A percentile compares a stretch with the other conserved stretches of the same genome.
Evolutionary conservation across 2,329 filamentous ascomycete species (phyloP).

Genomic region (Rutstroemia sp.): DNA sequence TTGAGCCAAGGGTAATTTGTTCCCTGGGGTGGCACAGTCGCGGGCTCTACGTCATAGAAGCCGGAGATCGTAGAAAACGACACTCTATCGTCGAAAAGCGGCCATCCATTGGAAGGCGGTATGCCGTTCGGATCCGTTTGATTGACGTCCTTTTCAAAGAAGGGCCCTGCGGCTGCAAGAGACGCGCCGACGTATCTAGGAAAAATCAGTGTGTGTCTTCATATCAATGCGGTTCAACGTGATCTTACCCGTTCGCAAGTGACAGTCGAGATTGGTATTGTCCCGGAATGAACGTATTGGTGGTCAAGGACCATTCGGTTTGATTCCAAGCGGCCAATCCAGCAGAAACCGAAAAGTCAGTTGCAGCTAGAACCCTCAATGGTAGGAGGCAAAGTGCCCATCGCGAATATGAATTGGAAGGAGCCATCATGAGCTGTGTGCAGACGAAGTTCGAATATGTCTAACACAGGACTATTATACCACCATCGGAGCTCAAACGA

Average conservation of each 20-base stretch:
- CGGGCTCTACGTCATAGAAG: slow-evolving; percentile 55
- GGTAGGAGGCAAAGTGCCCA: neutral
- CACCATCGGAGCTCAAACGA: too few species aligned
- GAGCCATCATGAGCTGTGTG: neutral
- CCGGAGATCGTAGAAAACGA: slow-evolving; percentile 61
- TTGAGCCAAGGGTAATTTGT: slow-evolving; percentile 62
- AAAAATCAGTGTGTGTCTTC: neutral
- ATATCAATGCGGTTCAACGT: neutral
- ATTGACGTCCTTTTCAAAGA: slow-evolving; percentile 28
- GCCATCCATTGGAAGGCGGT: slow-evolving; percentile 54
- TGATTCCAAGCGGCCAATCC: slow-evolving; percentile 25
- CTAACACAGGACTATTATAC: neutral
- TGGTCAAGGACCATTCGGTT: slow-evolving; percentile 25
- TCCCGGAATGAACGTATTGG: slow-evolving; percentile 21
- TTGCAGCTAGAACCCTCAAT: neutral
- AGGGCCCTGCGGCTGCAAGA: slow-evolving; percentile 25
- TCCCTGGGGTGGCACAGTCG: slow-evolving; percentile 37
- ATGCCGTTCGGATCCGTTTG: slow-evolving; percentile 24
- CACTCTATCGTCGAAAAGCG: slow-evolving; percentile 54
- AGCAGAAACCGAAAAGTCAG: slow-evolving; percentile 23
- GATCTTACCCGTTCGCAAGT: slow-evolving; percentile 26
- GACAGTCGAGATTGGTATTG: slow-evolving; percentile 28
- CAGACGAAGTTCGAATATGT: neutral
- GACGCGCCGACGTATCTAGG: slow-evolving; percentile 28
- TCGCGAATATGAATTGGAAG: neutral